Conservation (phyloP, 2,329 filamentous ascomycete species). For the Nothophaeocryptopus gaeumannii region DNA sequence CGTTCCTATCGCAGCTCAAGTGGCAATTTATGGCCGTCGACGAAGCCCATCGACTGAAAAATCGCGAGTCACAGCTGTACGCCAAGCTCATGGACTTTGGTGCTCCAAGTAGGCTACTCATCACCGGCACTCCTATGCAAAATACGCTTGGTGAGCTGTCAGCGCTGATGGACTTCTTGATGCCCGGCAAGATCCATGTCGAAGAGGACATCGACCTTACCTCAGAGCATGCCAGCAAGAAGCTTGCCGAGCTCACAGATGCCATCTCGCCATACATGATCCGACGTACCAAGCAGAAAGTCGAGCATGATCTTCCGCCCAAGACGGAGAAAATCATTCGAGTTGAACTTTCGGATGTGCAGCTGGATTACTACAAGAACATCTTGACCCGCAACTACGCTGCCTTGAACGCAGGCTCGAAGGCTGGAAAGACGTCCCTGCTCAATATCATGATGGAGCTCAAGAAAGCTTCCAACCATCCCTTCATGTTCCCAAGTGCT, state of each 20-base stretch:
- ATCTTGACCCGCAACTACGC: constrained; percentile 96
- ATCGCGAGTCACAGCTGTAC: constrained; percentile 91
- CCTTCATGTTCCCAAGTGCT: constrained; percentile 93
- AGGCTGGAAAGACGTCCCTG: constrained; percentile 88
- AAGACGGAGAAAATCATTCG: constrained; percentile 99
- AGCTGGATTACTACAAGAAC: constrained; percentile 98
- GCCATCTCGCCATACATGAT: constrained; percentile 93
- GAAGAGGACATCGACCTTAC: constrained; percentile 84
- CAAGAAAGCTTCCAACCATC: constrained; percentile 98
- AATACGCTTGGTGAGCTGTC: constrained; percentile 93
- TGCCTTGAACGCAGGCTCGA: constrained; percentile 84
- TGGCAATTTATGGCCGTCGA: constrained; percentile 98
- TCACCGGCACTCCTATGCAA: constrained; percentile 95
- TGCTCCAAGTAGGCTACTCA: constrained; percentile 82
- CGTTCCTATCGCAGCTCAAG: constrained; percentile 84
- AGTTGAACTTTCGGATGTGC: constrained; percentile 92
- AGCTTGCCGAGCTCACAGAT: constrained; percentile 79
- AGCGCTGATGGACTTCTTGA: constrained; percentile 91
- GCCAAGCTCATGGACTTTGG: constrained; percentile 80
- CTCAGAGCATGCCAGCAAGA: constrained; percentile 77
- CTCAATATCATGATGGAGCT: constrained; percentile 99
- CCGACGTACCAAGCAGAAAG: constrained; percentile 92
- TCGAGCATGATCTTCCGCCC: constrained; percentile 91
- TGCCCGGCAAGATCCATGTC: constrained; percentile 87
- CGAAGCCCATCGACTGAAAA: constrained; percentile 95